These are phyloP conservation scores for Candida anutae DNA, from an alignment of 1,139 yeast species.

Conservation along the genomic window DNA sequence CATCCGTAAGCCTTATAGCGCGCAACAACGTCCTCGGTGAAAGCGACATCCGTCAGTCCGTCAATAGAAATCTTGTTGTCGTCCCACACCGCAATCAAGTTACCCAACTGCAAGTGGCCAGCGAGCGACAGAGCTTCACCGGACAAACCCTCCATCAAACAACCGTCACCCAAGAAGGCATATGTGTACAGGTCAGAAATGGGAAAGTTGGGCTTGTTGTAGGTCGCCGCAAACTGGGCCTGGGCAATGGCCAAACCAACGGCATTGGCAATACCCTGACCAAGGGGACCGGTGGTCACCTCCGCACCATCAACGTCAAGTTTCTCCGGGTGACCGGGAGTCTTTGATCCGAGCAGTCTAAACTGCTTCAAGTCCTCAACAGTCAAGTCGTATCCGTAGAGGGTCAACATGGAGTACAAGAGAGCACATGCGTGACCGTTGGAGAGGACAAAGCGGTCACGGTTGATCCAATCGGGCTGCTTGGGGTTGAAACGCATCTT, in stretches of 20 bases:
- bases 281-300: conserved; percentile 98
- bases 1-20: conserved; percentile 94
- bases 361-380: conserved; percentile 85
- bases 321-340: conserved; percentile 97
- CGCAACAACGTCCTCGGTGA: conserved; percentile 86
- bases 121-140: conserved; percentile 93
- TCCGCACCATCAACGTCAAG: conserved; percentile 80
- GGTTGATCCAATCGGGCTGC: conserved; percentile 87
- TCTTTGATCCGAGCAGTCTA: conserved; percentile 85
- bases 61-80: conserved; percentile 97
- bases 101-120: conserved; percentile 92
- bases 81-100: conserved; percentile 93
- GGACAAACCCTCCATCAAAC: conserved; percentile 97
- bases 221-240: conserved; percentile 84
- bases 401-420: conserved; percentile 76
- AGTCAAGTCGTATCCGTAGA: conserved; percentile 75
- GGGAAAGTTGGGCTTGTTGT: conserved; percentile 78
- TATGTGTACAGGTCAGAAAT: conserved; percentile 73
- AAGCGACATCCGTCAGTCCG: conserved; percentile 85
- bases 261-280: conserved; percentile 96
- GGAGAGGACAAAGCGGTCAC: conserved; percentile 91
- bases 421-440: conserved; percentile 98
- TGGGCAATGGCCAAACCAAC: conserved; percentile 97
- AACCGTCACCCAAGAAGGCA: conserved; percentile 91
- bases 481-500: conserved; percentile 84